A percentile compares a stretch with the other conserved stretches of the same genome.
phyloP scores from a whole-genome alignment of 805 yeast species.

The Kuraishia ogatae region DNA sequence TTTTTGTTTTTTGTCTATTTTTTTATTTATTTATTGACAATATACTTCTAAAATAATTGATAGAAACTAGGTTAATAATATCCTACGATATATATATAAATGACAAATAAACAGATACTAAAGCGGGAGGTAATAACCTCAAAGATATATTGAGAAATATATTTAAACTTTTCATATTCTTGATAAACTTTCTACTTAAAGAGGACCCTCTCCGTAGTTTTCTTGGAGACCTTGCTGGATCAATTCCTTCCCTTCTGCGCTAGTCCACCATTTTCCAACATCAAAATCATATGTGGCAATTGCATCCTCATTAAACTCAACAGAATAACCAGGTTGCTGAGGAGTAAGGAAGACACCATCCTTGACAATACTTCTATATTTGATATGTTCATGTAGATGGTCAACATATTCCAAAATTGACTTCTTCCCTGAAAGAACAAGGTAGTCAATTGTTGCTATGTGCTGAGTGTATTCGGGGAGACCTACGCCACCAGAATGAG shows the following conservation, averaged over 20 bases:
- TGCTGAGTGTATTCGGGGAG: slow-evolving; percentile 16
- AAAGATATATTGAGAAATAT: no score
- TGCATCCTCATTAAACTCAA: slow-evolving; percentile 9
- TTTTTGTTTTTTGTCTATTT: no score
- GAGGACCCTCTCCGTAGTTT: not conserved
- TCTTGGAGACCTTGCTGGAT: not conserved
- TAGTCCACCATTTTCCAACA: slow-evolving; percentile 15
- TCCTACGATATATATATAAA: no score
- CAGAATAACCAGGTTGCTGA: slow-evolving; percentile 13
- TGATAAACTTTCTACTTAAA: no score
- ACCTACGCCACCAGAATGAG: slow-evolving; percentile 17
- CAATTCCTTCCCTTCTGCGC: slow-evolving; percentile 12
- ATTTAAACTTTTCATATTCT: no score
- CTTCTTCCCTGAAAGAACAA: slow-evolving; percentile 11
- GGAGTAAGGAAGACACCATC: slow-evolving; percentile 15
- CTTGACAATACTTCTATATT: slow-evolving; percentile 10
- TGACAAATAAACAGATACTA: no score
- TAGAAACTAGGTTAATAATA: no score
- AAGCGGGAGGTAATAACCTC: no score
- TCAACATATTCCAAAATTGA: slow-evolving; percentile 14
- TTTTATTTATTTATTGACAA: no score
- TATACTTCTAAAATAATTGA: no score
- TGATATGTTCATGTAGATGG: slow-evolving; percentile 13
- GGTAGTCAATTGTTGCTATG: slow-evolving; percentile 14
- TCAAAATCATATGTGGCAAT: slow-evolving; percentile 13